These are phyloP conservation scores for Helichrysum umbraculigerum DNA, from an alignment of 129 eudicot species.

Conservation along the genomic window DNA sequence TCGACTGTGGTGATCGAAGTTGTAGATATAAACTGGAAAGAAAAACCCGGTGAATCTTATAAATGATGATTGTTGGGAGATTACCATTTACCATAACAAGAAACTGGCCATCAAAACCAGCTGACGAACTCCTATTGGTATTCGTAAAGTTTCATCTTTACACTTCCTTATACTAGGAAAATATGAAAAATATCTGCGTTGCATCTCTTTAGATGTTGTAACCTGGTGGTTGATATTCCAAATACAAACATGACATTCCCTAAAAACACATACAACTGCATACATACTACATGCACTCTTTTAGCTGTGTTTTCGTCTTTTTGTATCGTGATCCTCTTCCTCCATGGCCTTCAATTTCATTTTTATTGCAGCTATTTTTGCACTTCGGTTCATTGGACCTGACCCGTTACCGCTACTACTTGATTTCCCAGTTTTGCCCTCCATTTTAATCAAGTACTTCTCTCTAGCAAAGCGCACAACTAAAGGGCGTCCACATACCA, in stretches of 20 bases:
- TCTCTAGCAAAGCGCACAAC: slow-evolving; percentile 76
- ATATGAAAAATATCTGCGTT: too few relatives aligned
- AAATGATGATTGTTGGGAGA: neutral
- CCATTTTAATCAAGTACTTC: slow-evolving; percentile 45
- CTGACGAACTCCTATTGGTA: too few relatives aligned
- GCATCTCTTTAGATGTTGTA: too few relatives aligned
- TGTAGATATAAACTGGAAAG: too few relatives aligned
- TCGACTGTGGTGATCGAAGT: neutral
- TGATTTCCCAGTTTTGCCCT: slow-evolving; percentile 36
- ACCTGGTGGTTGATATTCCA: neutral
- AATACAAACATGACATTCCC: neutral
- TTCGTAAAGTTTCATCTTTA: neutral
- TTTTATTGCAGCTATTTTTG: slow-evolving; percentile 88
- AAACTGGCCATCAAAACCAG: too few relatives aligned
- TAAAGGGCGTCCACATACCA: slow-evolving; percentile 78
- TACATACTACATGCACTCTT: neutral
- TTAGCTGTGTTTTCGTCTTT: slow-evolving; percentile 52
- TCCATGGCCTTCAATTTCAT: slow-evolving; percentile 75
- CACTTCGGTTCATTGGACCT: slow-evolving; percentile 54
- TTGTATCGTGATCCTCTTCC: slow-evolving; percentile 47
- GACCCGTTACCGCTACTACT: slow-evolving; percentile 25
- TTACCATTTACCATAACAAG: too few relatives aligned
- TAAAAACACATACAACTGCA: neutral
- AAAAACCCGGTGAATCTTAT: neutral
- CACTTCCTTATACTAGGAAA: too few relatives aligned